These are phyloP conservation scores for Colletotrichum brevisporum DNA, from an alignment of 2,329 filamentous ascomycete genomes.

Conservation along the genomic window DNA sequence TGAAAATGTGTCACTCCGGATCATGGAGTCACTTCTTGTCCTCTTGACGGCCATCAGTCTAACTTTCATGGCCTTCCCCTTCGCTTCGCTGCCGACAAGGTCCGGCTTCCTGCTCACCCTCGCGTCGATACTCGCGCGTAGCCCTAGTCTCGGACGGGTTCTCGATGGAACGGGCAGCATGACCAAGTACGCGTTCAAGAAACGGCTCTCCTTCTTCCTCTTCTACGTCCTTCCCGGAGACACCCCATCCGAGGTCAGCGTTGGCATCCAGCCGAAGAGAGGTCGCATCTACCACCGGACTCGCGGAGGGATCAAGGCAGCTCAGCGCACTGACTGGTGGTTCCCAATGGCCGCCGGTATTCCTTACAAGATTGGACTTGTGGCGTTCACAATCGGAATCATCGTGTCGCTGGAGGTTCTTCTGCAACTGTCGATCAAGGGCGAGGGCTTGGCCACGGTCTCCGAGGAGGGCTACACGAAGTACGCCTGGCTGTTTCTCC, in stretches of 20 bases:
- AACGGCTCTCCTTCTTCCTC: neutral
- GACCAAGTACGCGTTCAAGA: neutral
- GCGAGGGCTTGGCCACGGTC: neutral
- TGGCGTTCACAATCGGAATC: neutral
- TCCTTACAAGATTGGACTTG: neutral
- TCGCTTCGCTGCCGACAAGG: neutral
- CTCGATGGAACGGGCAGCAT: neutral
- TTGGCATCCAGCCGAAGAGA: conserved; percentile 2
- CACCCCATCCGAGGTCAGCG: neutral
- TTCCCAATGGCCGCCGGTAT: neutral
- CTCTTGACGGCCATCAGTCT: neutral
- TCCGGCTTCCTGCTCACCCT: neutral
- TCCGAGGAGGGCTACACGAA: conserved; percentile 6
- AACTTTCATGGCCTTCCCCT: neutral
- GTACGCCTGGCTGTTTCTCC: conserved; percentile 6
- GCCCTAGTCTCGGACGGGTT: neutral
- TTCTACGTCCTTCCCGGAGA: neutral
- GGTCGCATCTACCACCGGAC: neutral
- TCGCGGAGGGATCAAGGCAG: no score
- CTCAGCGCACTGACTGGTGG: conserved; percentile 1
- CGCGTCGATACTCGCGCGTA: neutral
- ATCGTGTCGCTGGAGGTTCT: neutral
- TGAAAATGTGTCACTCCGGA: neutral
- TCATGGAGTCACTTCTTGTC: neutral
- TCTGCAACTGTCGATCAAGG: neutral